These are phyloP conservation scores for Haplosporangium sp. DNA, from an alignment of 371 early-diverging fungal genomes.

Conservation along the genomic window DNA sequence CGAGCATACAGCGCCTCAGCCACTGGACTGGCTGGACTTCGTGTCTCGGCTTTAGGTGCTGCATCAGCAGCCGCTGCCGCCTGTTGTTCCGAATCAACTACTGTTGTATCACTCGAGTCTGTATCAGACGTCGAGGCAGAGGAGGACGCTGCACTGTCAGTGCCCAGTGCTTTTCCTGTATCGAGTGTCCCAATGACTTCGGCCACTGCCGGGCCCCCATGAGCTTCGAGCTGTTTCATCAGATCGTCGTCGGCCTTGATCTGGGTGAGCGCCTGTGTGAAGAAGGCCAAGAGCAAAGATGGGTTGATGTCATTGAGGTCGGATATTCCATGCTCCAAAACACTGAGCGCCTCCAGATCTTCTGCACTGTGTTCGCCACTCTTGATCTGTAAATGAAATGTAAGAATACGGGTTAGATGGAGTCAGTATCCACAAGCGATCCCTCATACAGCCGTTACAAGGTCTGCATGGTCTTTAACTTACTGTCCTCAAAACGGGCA, in stretches of 20 bases:
- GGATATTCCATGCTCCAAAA: conserved; percentile 53
- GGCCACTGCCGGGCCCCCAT: conserved; percentile 23
- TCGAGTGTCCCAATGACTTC: conserved; percentile 32
- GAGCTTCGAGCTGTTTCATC: conserved; percentile 36
- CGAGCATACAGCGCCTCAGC: conserved; percentile 55
- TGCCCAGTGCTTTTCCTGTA: conserved; percentile 15
- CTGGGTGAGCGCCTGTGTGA: conserved; percentile 49
- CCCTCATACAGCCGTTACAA: no score
- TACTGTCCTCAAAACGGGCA: conserved; percentile 47
- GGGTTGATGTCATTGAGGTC: conserved; percentile 58
- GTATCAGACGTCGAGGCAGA: conserved; percentile 26
- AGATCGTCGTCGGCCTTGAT: conserved; percentile 36
- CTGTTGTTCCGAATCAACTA: conserved; percentile 4
- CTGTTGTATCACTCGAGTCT: conserved; percentile 17
- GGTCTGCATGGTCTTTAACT: conserved; percentile 1
- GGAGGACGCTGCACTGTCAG: conserved; percentile 17
- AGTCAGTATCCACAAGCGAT: not conserved
- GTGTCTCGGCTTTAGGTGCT: conserved; percentile 16
- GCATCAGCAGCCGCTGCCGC: not conserved
- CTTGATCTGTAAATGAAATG: conserved; percentile 21
- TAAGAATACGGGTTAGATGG: not conserved
- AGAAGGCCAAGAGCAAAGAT: conserved; percentile 48
- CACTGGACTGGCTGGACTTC: conserved; percentile 48
- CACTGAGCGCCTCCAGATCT: conserved; percentile 56
- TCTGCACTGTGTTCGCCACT: conserved; percentile 54